Percentiles rank a stretch among this genome's conserved stretches.
These are phyloP conservation scores for Hortaea sp. DNA, from an alignment of 2,329 filamentous ascomycete genomes.

Conservation along the genomic window DNA sequence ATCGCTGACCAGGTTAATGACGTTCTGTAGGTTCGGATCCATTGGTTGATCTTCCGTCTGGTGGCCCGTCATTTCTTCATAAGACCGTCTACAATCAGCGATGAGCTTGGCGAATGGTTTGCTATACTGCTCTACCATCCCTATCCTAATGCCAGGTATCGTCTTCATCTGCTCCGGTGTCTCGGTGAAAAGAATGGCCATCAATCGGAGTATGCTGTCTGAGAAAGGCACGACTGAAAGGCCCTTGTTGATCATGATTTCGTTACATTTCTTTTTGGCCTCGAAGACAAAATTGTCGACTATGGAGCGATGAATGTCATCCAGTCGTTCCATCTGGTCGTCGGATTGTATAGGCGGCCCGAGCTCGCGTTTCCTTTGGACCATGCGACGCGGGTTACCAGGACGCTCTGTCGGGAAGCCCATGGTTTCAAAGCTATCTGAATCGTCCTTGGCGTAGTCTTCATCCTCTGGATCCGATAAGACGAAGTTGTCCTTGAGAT, in stretches of 20 bases:
- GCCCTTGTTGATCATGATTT: conserved; percentile 49
- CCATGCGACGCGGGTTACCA: conserved; percentile 29
- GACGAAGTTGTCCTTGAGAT: conserved; percentile 27
- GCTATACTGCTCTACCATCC: conserved; percentile 55
- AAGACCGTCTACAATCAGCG: conserved; percentile 24
- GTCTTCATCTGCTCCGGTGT: conserved; percentile 50
- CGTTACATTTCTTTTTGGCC: conserved; percentile 51
- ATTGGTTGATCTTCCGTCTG: conserved; percentile 28
- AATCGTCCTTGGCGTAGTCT: conserved; percentile 31
- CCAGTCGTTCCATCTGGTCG: conserved; percentile 42
- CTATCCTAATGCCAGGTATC: conserved; percentile 53
- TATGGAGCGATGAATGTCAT: conserved; percentile 51
- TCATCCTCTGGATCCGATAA: conserved; percentile 24
- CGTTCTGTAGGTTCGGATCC: conserved; percentile 41
- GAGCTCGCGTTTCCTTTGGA: conserved; percentile 26
- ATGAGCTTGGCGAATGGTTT: conserved; percentile 51
- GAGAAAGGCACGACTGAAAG: conserved; percentile 54
- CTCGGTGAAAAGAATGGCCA: conserved; percentile 60
- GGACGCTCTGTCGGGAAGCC: conserved; percentile 35
- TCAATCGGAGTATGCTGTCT: conserved; percentile 58
- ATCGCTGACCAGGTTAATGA: conserved; percentile 38
- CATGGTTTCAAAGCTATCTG: conserved; percentile 25
- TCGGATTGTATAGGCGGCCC: conserved; percentile 52
- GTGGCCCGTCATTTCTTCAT: conserved; percentile 33
- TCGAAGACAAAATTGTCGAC: conserved; percentile 55